phyloP scores from a whole-genome alignment of 257 asterid species.

The Nicotiana sylvestris region DNA sequence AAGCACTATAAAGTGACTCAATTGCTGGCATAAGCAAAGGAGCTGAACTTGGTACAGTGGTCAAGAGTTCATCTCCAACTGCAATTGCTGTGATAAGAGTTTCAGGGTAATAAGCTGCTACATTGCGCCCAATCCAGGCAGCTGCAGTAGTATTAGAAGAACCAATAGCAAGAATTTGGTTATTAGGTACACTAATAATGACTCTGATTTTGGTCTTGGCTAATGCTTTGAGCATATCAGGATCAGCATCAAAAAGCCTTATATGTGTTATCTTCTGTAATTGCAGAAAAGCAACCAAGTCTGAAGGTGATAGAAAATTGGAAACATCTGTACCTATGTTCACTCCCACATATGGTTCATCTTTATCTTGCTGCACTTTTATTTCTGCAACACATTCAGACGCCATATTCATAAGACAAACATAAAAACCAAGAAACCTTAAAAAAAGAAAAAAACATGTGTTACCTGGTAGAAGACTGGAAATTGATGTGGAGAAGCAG shows the following conservation, averaged over 20 bases:
- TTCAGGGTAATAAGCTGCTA: conserved; percentile 75
- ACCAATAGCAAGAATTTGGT: conserved; percentile 87
- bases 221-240: conserved; percentile 67
- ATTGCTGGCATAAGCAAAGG: conserved; percentile 91
- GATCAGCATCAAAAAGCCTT: conserved; percentile 78
- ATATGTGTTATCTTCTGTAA: conserved; percentile 78
- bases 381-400: conserved; percentile 33
- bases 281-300: conserved; percentile 65
- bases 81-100: conserved; percentile 79
- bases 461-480: conserved; percentile 43
- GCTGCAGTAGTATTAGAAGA: conserved; percentile 97
- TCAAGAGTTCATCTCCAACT: conserved; percentile 87
- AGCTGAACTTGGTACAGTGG: conserved; percentile 76
- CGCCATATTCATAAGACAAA: background rate
- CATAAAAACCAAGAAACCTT: background rate
- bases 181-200: conserved; percentile 84
- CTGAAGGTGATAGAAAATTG: conserved; percentile 50
- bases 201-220: conserved; percentile 82
- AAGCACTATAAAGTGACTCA: conserved; percentile 81
- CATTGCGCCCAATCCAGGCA: conserved; percentile 84
- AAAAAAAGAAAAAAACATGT: background rate
- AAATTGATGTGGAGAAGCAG: conserved; percentile 4
- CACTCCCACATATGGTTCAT: conserved; percentile 85
- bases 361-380: conserved; percentile 50
- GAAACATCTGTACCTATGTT: conserved; percentile 91